Percentiles rank a stretch among this genome's conserved stretches.
Evolutionary conservation across 2,329 filamentous ascomycete genomes (phyloP).

Genomic region (Metarhizium guizhouense): DNA sequence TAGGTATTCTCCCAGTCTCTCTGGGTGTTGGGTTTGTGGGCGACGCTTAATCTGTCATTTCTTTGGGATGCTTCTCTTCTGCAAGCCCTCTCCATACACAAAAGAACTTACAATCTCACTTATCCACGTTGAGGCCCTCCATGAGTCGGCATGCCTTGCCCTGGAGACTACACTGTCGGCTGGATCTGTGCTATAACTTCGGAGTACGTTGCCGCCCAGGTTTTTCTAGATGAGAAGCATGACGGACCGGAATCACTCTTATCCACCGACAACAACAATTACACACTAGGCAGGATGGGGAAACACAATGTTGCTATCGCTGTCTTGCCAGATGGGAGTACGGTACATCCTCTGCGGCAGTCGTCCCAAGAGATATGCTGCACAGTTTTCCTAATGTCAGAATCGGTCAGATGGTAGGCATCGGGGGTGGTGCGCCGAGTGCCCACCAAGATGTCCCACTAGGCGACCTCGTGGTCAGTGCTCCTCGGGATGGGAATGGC

Average conservation of each 20-base stretch:
- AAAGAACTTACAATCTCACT: neutral
- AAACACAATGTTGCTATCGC: conserved; percentile 28
- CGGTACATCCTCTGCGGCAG: conserved; percentile 16
- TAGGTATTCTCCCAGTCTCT: neutral
- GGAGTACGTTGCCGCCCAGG: conserved; percentile 12
- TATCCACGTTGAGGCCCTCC: neutral
- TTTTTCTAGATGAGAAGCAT: conserved; percentile 14
- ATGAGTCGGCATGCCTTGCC: neutral
- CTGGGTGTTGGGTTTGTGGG: neutral
- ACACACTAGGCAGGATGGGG: conserved; percentile 21
- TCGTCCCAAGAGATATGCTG: conserved; percentile 17
- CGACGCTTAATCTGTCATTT: neutral
- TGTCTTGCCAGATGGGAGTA: conserved; percentile 17
- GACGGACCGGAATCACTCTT: neutral
- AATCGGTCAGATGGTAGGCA: conserved; percentile 23
- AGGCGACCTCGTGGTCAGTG: conserved; percentile 14
- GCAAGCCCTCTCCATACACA: neutral
- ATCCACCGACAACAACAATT: conserved; percentile 12
- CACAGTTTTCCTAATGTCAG: conserved; percentile 20
- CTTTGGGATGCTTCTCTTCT: neutral
- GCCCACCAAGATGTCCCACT: conserved; percentile 5
- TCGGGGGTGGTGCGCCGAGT: conserved; percentile 26
- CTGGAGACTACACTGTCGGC: conserved; percentile 14
- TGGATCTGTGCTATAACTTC: conserved; percentile 15
- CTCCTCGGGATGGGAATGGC: neutral